Conservation (phyloP, 2,329 filamentous ascomycete genomes). For the Colletotrichum sp. region DNA sequence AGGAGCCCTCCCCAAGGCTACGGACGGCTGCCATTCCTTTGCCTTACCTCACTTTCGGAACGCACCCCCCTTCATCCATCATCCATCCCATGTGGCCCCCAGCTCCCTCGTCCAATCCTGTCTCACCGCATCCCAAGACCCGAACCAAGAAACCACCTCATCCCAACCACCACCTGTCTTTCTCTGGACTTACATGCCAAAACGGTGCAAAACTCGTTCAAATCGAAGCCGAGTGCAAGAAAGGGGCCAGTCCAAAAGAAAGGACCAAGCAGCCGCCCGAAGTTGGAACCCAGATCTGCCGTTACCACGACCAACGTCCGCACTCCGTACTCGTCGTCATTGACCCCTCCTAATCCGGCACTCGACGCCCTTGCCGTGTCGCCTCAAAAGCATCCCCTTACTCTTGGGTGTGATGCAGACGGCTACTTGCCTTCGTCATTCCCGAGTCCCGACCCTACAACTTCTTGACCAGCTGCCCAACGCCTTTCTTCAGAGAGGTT, state of each 20-base stretch:
- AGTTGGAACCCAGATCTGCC: not conserved
- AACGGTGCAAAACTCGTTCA: not conserved
- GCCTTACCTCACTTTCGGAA: not conserved
- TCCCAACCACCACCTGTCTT: not conserved
- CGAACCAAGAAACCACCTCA: constrained; percentile 9
- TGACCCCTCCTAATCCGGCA: not conserved
- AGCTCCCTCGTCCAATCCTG: constrained; percentile 1
- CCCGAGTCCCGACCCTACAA: not conserved
- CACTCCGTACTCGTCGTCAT: not conserved
- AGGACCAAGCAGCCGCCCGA: not conserved
- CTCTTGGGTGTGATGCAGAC: not conserved
- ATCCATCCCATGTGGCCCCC: constrained; percentile 4
- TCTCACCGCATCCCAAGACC: not conserved
- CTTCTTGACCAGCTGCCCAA: not conserved
- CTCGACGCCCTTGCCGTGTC: not conserved
- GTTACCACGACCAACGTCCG: not conserved
- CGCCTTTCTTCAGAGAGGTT: not conserved
- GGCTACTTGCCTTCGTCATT: constrained; percentile 14
- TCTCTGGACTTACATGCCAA: not conserved
- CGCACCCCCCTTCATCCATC: not conserved
- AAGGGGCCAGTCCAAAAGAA: not conserved
- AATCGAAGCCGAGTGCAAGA: not conserved
- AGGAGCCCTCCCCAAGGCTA: not conserved
- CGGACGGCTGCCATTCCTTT: not conserved
- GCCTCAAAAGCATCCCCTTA: not conserved